Base-by-base conservation (phyloP, 345 rosid species). In the Linum trigynum region DNA sequence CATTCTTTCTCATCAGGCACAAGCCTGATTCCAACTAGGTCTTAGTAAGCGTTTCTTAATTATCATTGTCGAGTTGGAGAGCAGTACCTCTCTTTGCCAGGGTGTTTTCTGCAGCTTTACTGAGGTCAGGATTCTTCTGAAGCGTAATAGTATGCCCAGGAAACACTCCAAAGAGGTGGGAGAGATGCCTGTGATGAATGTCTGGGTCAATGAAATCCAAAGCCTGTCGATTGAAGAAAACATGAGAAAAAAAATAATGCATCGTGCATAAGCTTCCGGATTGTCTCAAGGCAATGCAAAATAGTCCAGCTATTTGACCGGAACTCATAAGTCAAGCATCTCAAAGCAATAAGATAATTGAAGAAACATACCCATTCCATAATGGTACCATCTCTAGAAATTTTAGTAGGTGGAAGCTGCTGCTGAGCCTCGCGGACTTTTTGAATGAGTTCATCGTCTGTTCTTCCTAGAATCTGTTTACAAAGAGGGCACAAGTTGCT, bases 311-410 rank as follows among this genome's bases (percentile, higher is more conserved):
- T 8, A 23, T 41, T 4, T 41, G 9, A 8, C 45, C 9, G 45
- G 9, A 41, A 4, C 45, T 41, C 5, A 8, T 41, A 41, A 41
- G 45, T 45, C 51, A 8, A 7, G 7, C 7, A 45, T 8, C 51
- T 45, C 3, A 45, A 45, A 45, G 51, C 7, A 45, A 45, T 14
- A 9, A 45, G 51, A 45, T 23, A 23, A 45, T 14, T 45, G 10
- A 5, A 45, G 51, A 45, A 45, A 56, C 74, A 65, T 76, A 83
- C 96, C 99, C 99, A 90, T 83, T 94, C 99, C 97, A 88, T 88
- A 45, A 94, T 81, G n/a, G 96, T 86, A 55, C 96, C 96, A 70
- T 90, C 99, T 72, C 76, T 75, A 5, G 86, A 75, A 71, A 85
- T 72, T 81, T 72, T 87, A 17, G 84, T 82, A 0, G 96, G 97